Conservation (phyloP, 495 filamentous ascomycete species). For the Penicillium soppii region DNA sequence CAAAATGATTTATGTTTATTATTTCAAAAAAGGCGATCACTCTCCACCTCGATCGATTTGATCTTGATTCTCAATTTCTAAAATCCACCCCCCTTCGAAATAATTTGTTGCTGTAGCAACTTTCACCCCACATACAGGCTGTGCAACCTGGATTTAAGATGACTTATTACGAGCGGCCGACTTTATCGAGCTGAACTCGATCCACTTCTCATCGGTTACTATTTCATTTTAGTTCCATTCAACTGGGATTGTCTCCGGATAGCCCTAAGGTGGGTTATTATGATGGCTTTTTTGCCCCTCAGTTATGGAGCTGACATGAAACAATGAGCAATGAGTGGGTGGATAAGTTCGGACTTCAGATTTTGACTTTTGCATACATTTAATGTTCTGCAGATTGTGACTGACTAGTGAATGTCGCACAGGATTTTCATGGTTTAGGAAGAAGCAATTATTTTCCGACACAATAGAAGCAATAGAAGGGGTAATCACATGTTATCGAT, state of each 20-base stretch:
- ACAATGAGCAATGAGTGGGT: constrained; percentile 2
- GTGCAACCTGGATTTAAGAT: constrained; percentile 3
- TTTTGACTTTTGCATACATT: background rate
- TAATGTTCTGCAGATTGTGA: background rate
- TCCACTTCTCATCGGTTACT: constrained; percentile 7
- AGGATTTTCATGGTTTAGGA: background rate
- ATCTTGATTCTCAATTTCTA: constrained; percentile 17
- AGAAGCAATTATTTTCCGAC: constrained; percentile 1
- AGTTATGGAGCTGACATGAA: background rate
- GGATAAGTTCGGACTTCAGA: background rate
- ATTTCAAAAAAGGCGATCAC: constrained; percentile 12
- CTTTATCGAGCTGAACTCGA: constrained; percentile 17
- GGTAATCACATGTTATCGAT: background rate
- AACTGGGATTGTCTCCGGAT: background rate
- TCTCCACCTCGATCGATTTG: constrained; percentile 20
- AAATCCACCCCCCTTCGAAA: constrained; percentile 8
- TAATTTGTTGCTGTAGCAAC: constrained; percentile 38
- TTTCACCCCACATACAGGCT: constrained; percentile 25
- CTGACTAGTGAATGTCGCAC: constrained; percentile 7
- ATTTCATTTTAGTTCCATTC: background rate
- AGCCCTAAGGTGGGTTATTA: too few species aligned
- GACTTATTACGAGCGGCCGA: background rate
- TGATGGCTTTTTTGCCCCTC: too few species aligned
- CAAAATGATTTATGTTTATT: constrained; percentile 7
- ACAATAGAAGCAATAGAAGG: too few species aligned